Evolutionary conservation across 2,329 filamentous ascomycete genomes (phyloP).

Genomic region (Diaporthe longicolla): DNA sequence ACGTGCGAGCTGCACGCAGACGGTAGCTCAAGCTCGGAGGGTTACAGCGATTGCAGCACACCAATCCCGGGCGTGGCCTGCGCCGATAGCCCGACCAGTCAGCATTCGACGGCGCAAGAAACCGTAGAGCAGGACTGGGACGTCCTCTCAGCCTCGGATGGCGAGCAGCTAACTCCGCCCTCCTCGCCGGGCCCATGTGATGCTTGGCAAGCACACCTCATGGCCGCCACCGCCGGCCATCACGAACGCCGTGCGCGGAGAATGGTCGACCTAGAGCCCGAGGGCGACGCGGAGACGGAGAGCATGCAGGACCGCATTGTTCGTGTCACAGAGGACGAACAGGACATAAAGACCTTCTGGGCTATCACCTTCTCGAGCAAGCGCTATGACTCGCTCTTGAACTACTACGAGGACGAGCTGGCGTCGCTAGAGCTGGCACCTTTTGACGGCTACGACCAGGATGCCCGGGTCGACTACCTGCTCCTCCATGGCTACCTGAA

Average conservation of each 20-base stretch:
- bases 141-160: not conserved
- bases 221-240: slow-evolving; percentile 7
- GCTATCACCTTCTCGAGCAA: slow-evolving; percentile 60
- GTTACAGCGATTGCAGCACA: not conserved
- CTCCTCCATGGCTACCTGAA: slow-evolving; percentile 63
- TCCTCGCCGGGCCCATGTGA: slow-evolving; percentile 13
- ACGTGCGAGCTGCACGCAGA: slow-evolving; percentile 13
- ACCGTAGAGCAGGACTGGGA: slow-evolving; percentile 7
- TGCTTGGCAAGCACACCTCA: slow-evolving; percentile 23
- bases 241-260: not conserved
- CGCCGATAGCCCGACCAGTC: not conserved
- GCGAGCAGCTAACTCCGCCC: slow-evolving; percentile 21
- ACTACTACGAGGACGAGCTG: slow-evolving; percentile 60
- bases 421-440: slow-evolving; percentile 50
- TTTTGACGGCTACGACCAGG: slow-evolving; percentile 56
- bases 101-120: not conserved
- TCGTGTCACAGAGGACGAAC: slow-evolving; percentile 60
- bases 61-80: not conserved
- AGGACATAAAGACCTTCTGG: slow-evolving; percentile 64
- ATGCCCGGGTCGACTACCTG: slow-evolving; percentile 64
- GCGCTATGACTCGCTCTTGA: slow-evolving; percentile 55
- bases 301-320: slow-evolving; percentile 58
- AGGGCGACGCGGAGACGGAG: slow-evolving; percentile 46
- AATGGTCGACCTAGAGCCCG: slow-evolving; percentile 35
- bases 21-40: not conserved